Evolutionary conservation across 768 basidiomycete species (phyloP).

Genomic region (Pluteus cervinus): DNA sequence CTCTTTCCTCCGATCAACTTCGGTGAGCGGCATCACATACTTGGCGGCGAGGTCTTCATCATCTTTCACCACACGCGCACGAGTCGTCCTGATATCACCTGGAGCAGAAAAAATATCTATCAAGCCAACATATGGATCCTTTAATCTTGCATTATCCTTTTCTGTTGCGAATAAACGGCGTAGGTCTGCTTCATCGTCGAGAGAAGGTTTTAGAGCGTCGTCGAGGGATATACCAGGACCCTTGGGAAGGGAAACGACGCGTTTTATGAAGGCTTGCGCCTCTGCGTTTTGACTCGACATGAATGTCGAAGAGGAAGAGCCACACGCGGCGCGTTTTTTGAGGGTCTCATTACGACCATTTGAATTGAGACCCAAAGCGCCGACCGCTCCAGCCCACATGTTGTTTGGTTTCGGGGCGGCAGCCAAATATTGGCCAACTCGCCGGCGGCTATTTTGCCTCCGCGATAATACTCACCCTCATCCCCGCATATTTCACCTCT

Average conservation of each 20-base stretch:
- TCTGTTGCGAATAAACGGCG: slow-evolving; percentile 5
- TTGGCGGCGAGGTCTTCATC: slow-evolving; percentile 2
- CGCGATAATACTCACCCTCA: no score
- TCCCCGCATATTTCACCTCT: no score
- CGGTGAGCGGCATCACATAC: no score
- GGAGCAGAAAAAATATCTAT: slow-evolving; percentile 5
- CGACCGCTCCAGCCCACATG: no score
- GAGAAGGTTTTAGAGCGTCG: slow-evolving; percentile 2
- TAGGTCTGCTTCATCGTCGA: slow-evolving; percentile 5
- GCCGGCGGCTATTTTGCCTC: no score
- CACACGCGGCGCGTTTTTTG: no score
- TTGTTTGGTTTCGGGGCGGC: no score
- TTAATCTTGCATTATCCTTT: slow-evolving; percentile 1
- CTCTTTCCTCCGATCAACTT: no score
- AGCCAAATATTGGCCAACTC: no score
- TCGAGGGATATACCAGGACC: slow-evolving; percentile 1
- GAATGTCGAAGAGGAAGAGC: no score
- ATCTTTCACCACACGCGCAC: slow-evolving; percentile 5
- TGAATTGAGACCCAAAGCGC: no score
- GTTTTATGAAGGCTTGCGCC: slow-evolving; percentile 5
- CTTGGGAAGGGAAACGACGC: slow-evolving; percentile 1
- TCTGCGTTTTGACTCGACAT: slow-evolving; percentile 4
- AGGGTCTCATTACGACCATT: no score
- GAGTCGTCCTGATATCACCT: slow-evolving; percentile 5
- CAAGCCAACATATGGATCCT: slow-evolving; percentile 5